phyloP scores from a whole-genome alignment of 2,329 filamentous ascomycete species.

The Cordyceps tenuipes region DNA sequence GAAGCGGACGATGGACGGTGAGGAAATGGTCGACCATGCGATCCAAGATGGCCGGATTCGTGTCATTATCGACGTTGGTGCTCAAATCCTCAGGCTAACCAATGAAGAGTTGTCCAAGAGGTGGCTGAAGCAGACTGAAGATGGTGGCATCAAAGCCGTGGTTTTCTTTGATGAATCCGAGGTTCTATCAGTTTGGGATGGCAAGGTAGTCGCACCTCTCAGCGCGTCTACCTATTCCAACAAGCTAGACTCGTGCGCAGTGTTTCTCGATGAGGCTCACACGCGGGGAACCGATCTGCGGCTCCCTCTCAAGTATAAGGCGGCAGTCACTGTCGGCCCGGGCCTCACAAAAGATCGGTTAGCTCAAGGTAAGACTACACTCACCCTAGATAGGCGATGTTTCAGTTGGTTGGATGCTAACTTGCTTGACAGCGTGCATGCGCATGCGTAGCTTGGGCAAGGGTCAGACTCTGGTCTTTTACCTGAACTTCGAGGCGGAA shows the following conservation, averaged over 20 bases:
- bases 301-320: conserved; percentile 49
- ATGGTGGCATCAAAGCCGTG: conserved; percentile 20
- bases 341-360: conserved; percentile 59
- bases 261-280: conserved; percentile 64
- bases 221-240: conserved; percentile 49
- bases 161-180: conserved; percentile 53
- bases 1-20: conserved; percentile 34
- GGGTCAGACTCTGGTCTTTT: conserved; percentile 58
- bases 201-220: conserved; percentile 37
- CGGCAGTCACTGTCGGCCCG: conserved; percentile 59
- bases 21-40: conserved; percentile 11
- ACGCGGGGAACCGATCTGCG: conserved; percentile 62
- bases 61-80: conserved; percentile 64
- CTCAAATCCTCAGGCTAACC: conserved; percentile 56
- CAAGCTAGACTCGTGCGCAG: conserved; percentile 49
- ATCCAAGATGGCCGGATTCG: conserved; percentile 23
- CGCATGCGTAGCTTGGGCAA: conserved; percentile 60
- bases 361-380: conserved; percentile 48
- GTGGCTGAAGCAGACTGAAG: background rate
- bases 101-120: conserved; percentile 44
- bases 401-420: background rate
- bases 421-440: conserved; percentile 49
- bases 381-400: background rate
- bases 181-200: conserved; percentile 45
- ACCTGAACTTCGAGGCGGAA: conserved; percentile 49